A percentile compares a stretch with the other conserved stretches of the same genome.
These are phyloP conservation scores for Trichomonascaceae sp. DNA, from an alignment of 1,139 yeast species.

Conservation along the genomic window DNA sequence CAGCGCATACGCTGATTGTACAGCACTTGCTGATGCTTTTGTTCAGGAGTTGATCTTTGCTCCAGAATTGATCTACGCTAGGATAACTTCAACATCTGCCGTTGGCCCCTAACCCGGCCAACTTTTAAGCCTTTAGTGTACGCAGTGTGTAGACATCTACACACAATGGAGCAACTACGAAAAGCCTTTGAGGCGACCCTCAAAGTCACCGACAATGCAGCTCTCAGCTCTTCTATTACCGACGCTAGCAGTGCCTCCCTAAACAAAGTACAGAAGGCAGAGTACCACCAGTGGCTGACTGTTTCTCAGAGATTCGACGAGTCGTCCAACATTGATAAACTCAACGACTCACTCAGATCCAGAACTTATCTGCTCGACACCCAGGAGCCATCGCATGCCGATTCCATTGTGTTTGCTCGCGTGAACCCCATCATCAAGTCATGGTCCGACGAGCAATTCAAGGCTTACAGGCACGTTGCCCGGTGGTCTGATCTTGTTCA, in stretches of 20 bases:
- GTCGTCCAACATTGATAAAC: slow-evolving; percentile 28
- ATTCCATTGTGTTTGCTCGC: slow-evolving; percentile 52
- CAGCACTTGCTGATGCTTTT: no score
- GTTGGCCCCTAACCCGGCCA: no score
- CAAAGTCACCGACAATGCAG: slow-evolving; percentile 15
- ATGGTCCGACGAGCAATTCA: slow-evolving; percentile 45
- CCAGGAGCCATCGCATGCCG: slow-evolving; percentile 47
- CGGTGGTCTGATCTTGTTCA: slow-evolving; percentile 90
- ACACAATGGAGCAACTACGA: slow-evolving; percentile 12
- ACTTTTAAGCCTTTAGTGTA: no score
- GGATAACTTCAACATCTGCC: no score
- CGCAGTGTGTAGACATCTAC: no score
- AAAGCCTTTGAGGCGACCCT: slow-evolving; percentile 16
- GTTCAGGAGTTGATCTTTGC: no score
- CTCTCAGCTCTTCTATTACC: slow-evolving; percentile 11
- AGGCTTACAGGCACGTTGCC: slow-evolving; percentile 59
- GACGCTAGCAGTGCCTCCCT: slow-evolving; percentile 10
- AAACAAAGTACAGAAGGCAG: slow-evolving; percentile 42
- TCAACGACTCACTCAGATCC: slow-evolving; percentile 58
- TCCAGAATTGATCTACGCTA: no score
- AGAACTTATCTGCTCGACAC: slow-evolving; percentile 61
- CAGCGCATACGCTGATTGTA: no score
- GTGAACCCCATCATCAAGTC: slow-evolving; percentile 46
- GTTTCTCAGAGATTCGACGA: slow-evolving; percentile 52
- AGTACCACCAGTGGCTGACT: slow-evolving; percentile 69